Base-by-base conservation (phyloP, 352 stramenopile genomes). In the Pythium brachiatum region DNA sequence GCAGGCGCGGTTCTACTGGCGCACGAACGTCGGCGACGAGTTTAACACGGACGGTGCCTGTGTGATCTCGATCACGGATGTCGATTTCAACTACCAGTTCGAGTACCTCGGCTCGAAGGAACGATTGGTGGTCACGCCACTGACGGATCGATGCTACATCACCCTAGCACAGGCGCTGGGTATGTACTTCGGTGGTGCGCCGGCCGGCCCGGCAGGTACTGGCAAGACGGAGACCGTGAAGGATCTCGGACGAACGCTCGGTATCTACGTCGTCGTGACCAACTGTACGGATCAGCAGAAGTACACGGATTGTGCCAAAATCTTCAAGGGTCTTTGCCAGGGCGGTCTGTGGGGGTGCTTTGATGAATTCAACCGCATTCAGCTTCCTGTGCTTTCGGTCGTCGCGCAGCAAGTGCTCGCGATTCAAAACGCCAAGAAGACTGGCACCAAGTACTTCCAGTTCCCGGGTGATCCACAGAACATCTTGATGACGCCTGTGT, bases 1-100 rank as follows among this genome's bases (percentile, higher is more conserved):
- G 70, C 97, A 99, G 72, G 96, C 95, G n/a, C 86, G 97, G 11
- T 99, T 99, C 64, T 99, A 99, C 69, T 99, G 96, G 96, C 85
- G 96, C 23, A 81, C 90, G 7, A 97, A 95, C 56, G 94, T 93
- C 53, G 69, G 73, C 0, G 97, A 99, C 60, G 95, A 99, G 62
- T 96, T 97, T 50, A 98, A 94, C 46, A 82, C 81, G 25, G 94
- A 99, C 60, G 97, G 96, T 32, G 90, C 96, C 4, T 98, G 94
- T 54, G 91, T 99, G 15, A 98, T 99, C 56, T 96, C 89, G 29
- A 99, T 99, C 65, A 99, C 96, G 0, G 96, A 99, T 66, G 95
- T 98, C 2, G 96, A 99, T 47, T 99, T 99, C 68, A 98, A 99
- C 71, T 99, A 99, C 64, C 94, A 98, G 70, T 99, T 97, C 67